These are phyloP conservation scores for Gossypium trilobum DNA, from an alignment of 441 rosid genomes.

Conservation along the genomic window DNA sequence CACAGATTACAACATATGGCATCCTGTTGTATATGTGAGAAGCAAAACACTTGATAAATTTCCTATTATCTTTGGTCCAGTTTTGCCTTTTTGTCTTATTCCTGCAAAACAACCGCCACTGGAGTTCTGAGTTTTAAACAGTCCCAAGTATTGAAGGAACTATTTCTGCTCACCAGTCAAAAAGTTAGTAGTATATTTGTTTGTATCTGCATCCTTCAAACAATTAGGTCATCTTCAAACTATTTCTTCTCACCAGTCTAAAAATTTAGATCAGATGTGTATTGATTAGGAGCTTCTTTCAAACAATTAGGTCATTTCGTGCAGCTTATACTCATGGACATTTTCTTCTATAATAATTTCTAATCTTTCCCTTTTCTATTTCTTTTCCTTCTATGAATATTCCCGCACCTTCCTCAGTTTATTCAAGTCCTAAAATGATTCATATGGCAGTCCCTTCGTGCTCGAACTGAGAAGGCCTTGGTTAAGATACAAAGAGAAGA, in stretches of 20 bases:
- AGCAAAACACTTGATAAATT: not conserved
- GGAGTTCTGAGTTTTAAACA: not conserved
- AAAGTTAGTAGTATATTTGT: not conserved
- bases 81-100: not conserved
- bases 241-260: not conserved
- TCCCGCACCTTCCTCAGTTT: not conserved
- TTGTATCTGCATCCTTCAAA: not conserved
- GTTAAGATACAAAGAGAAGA: constrained; percentile 39
- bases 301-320: not conserved
- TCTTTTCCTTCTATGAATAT: not conserved
- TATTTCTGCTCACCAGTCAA: not conserved
- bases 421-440: constrained; percentile 2
- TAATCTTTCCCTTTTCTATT: not conserved
- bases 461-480: constrained; percentile 52
- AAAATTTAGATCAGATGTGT: not conserved
- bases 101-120: not conserved
- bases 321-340: not conserved
- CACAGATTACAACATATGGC: not conserved
- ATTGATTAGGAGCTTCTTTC: not conserved
- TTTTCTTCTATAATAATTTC: not conserved
- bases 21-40: too few species aligned
- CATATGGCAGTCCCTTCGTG: constrained; percentile 71
- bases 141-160: constrained; percentile 1
- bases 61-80: not conserved
- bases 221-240: not conserved